phyloP scores from a whole-genome alignment of 306 rosid genomes.

The Clitoria ternatea region DNA sequence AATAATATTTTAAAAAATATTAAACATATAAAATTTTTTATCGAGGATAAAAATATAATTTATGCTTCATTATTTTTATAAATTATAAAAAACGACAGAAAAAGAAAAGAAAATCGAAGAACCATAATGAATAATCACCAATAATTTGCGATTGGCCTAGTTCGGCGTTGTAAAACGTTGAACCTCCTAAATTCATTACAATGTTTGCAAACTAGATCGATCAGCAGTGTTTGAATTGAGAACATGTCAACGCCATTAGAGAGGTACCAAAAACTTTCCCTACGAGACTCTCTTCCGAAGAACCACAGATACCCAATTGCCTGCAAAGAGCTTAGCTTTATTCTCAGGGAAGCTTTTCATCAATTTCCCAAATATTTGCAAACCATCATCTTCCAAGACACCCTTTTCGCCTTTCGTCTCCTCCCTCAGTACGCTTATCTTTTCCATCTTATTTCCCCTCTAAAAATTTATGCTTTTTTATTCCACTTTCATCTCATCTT shows the following conservation, averaged over 20 bases:
- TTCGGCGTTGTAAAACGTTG: too few species aligned
- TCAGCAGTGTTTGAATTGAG: not conserved
- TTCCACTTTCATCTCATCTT: not conserved
- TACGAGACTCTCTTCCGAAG: constrained; percentile 40
- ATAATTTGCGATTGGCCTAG: too few species aligned
- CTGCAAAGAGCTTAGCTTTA: constrained; percentile 67
- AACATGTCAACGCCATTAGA: constrained; percentile 44
- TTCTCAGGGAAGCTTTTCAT: constrained; percentile 51
- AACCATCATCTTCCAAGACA: constrained; percentile 56
- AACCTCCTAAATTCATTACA: too few species aligned
- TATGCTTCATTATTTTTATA: too few species aligned
- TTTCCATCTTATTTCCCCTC: not conserved
- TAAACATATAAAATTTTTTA: too few species aligned
- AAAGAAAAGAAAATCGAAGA: too few species aligned
- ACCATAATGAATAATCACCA: too few species aligned
- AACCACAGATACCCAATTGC: constrained; percentile 55
- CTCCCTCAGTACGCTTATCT: constrained; percentile 56
- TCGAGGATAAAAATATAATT: too few species aligned
- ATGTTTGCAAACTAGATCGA: too few species aligned
- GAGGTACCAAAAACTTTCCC: constrained; percentile 53
- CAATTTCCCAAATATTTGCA: constrained; percentile 68
- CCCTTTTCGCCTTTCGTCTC: constrained; percentile 74
- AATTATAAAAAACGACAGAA: too few species aligned
- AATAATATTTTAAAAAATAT: too few species aligned
- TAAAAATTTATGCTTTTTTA: not conserved